These are phyloP conservation scores for Cardamine chenopodiifolia DNA, from an alignment of 345 rosid species.

Conservation along the genomic window DNA sequence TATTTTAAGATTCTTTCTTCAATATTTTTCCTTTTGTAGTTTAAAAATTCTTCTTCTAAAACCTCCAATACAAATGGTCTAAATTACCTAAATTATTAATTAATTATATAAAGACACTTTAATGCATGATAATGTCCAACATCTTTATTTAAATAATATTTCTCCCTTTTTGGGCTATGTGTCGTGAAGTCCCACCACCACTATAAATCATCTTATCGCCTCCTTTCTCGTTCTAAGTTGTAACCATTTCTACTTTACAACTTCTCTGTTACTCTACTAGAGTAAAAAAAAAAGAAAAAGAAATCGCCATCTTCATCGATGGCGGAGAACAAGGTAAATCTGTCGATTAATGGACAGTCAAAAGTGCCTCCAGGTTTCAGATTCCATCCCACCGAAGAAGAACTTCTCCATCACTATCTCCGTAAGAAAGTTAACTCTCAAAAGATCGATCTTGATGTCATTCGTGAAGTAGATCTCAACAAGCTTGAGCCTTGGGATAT, in stretches of 20 bases:
- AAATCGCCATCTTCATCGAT: slow-evolving; percentile 31
- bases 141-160: slow-evolving; percentile 33
- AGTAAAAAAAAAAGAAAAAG: slow-evolving; percentile 3
- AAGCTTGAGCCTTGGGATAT: slow-evolving; percentile 99
- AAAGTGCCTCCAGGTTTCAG: slow-evolving; percentile 98
- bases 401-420: slow-evolving; percentile 92
- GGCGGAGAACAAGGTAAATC: slow-evolving; percentile 64
- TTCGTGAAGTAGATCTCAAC: slow-evolving; percentile 97
- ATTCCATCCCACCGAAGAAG: slow-evolving; percentile 97
- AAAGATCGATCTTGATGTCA: slow-evolving; percentile 93
- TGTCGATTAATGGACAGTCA: slow-evolving; percentile 91
- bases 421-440: slow-evolving; percentile 83
- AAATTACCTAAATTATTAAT: not conserved
- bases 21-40: too few species aligned
- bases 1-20: too few species aligned
- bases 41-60: too few species aligned
- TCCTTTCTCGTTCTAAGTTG: slow-evolving; percentile 27
- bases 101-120: slow-evolving; percentile 32
- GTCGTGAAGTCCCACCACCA: slow-evolving; percentile 52
- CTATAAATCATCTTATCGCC: slow-evolving; percentile 69
- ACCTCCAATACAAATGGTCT: not conserved
- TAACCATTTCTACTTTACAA: slow-evolving; percentile 55
- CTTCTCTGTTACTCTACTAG: slow-evolving; percentile 14
- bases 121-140: slow-evolving; percentile 20
- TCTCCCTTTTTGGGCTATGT: slow-evolving; percentile 16